Evolutionary conservation across 108 stramenopile genomes (phyloP).

Genomic region (Nitzschia putrida): DNA sequence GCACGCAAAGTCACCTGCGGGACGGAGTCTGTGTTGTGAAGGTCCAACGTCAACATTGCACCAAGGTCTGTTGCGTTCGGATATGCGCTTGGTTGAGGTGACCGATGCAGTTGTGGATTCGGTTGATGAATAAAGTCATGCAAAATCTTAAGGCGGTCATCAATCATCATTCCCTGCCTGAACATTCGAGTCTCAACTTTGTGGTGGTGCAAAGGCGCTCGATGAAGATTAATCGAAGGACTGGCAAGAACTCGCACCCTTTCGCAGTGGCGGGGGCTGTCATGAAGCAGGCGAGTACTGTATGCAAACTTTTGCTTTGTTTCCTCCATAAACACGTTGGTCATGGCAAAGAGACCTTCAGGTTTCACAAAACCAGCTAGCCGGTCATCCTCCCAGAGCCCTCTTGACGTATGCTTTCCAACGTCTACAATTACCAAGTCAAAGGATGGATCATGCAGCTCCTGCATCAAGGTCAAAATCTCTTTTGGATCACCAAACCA

Average conservation of each 20-base stretch:
- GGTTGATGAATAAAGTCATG: constrained; percentile 44
- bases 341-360: constrained; percentile 63
- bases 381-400: constrained; percentile 58
- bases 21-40: constrained; percentile 20
- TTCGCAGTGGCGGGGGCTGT: constrained; percentile 25
- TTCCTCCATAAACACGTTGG: constrained; percentile 56
- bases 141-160: constrained; percentile 18
- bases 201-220: constrained; percentile 22
- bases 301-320: constrained; percentile 56
- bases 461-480: constrained; percentile 48
- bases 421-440: constrained; percentile 70
- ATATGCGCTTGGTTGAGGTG: constrained; percentile 1
- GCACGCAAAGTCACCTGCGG: constrained; percentile 60
- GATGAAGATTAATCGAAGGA: constrained; percentile 35
- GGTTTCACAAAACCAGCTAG: constrained; percentile 66
- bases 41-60: not conserved
- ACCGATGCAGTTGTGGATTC: constrained; percentile 2
- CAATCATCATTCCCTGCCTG: not conserved
- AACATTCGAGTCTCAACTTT: constrained; percentile 30
- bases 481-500: constrained; percentile 76
- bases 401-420: constrained; percentile 57
- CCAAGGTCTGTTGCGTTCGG: constrained; percentile 8
- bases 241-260: constrained; percentile 32
- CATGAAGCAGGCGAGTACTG: constrained; percentile 20
- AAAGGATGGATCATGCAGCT: constrained; percentile 58